phyloP scores from a whole-genome alignment of 2,329 filamentous ascomycete species.

The Calycina herbarum region DNA sequence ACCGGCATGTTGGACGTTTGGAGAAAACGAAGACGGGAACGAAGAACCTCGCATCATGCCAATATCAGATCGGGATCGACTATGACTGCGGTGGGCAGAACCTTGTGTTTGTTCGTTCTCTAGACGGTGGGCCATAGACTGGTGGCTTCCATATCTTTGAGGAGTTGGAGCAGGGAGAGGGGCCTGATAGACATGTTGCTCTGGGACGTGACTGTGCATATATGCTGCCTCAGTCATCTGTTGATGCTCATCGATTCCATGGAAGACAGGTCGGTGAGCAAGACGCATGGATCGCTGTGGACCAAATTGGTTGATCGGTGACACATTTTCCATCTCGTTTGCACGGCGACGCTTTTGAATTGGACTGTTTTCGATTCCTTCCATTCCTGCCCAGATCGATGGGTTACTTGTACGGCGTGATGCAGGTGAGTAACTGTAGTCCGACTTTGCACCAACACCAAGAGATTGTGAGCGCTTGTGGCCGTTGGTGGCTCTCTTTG shows the following conservation, averaged over 20 bases:
- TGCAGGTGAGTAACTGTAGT: conserved; percentile 14
- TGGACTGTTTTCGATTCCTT: conserved; percentile 7
- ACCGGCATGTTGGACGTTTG: conserved; percentile 22
- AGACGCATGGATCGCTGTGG: conserved; percentile 20
- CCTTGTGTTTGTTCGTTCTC: conserved; percentile 22
- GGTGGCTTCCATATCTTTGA: conserved; percentile 26
- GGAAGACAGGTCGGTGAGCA: conserved; percentile 26
- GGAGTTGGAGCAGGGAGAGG: conserved; percentile 31
- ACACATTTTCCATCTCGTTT: conserved; percentile 14
- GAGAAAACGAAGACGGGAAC: conserved; percentile 16
- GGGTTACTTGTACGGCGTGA: conserved; percentile 28
- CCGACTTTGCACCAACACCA: conserved; percentile 24
- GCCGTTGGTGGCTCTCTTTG: conserved; percentile 25
- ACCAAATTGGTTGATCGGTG: neutral
- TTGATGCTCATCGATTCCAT: conserved; percentile 27
- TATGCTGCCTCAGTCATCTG: conserved; percentile 23
- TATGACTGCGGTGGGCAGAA: conserved; percentile 26
- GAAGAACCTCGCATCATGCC: conserved; percentile 16
- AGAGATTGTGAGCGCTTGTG: conserved; percentile 39
- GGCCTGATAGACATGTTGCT: conserved; percentile 23
- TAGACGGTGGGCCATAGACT: conserved; percentile 30
- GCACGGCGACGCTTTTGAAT: conserved; percentile 29
- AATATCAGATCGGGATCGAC: conserved; percentile 36
- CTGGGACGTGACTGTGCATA: neutral
- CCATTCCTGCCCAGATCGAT: conserved; percentile 17